Evolutionary conservation across 495 filamentous ascomycete genomes (phyloP), one percentile per base, ranked within the genome.

Genomic region (Neurospora sp.): DNA sequence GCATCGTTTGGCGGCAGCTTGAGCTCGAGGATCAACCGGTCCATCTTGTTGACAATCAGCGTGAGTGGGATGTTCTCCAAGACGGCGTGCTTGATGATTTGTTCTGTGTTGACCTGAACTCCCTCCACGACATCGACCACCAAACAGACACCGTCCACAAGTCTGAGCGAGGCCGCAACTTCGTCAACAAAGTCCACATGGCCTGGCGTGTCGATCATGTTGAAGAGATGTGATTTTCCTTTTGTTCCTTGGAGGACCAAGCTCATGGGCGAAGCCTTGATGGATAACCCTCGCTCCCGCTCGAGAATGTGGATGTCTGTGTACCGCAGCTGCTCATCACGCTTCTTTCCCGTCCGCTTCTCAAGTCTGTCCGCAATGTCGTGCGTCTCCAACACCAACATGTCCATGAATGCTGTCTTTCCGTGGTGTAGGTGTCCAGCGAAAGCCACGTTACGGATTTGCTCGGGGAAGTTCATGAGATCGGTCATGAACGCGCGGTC

Each of bases 141-240:
- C 54, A 99, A 83, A 59, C 96, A 93, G 10, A 98, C 90, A 71
- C 96, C 96, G 78, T 99, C 96, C 38, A 91, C 94, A 46, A 99
- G 83, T 20, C 96, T 91, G 74, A 97, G 83, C 2, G 94, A 91
- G 3, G 94, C 90, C 7, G 96, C 95, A 11, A 99, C 92, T 81
- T 99, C 96, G 80, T 99, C 96, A 23, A 96, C 94, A 79, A 99
- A 99, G 78, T 98, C 97, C 77, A 98, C 96, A 83, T 99, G 96
- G 8, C 96, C 96, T 0, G 96, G 96, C 4, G 96, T 99, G 81
- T 99, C 96, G 70, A 99, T 83, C 72, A 98, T 91, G 80, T 98
- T 97, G 81, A 99, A 84, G 3, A 99, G 86, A 83, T 97, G 93
- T n/a, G 94, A 98, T 85, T 99, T 98, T 20, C 93, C 93, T 77